These are phyloP conservation scores for Sclerospora graminicola DNA, from an alignment of 352 stramenopile species.

Conservation along the genomic window DNA sequence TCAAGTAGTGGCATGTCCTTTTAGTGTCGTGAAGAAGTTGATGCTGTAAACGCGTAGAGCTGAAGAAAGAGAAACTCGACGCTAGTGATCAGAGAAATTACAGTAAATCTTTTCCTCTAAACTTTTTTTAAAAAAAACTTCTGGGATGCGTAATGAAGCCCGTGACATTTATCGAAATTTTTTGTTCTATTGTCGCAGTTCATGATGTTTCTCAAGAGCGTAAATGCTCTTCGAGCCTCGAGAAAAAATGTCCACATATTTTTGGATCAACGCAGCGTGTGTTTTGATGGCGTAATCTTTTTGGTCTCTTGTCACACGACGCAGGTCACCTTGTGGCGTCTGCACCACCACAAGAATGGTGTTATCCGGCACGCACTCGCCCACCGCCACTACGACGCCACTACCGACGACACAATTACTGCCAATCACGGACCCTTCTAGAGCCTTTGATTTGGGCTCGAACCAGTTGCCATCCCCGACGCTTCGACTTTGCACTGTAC, in stretches of 20 bases:
- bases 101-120: too few relatives aligned
- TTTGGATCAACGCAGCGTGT: constrained; percentile 43
- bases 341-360: constrained; percentile 61
- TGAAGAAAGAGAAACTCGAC: too few relatives aligned
- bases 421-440: constrained; percentile 51
- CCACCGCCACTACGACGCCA: constrained; percentile 55
- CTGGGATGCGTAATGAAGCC: too few relatives aligned
- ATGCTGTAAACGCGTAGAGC: too few relatives aligned
- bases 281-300: constrained; percentile 59
- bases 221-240: constrained; percentile 60
- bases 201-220: constrained; percentile 73
- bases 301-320: constrained; percentile 40
- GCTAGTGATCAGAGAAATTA: too few relatives aligned
- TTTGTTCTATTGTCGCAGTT: constrained; percentile 26
- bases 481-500: constrained; percentile 36
- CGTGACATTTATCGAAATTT: neutral
- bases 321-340: constrained; percentile 13
- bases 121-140: too few relatives aligned
- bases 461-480: constrained; percentile 71
- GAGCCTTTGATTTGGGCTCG: constrained; percentile 48
- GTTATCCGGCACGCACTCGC: constrained; percentile 59
- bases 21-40: constrained; percentile 10
- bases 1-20: constrained; percentile 6
- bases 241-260: constrained; percentile 62
- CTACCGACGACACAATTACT: constrained; percentile 77